Conservation (phyloP, 306 rosid genomes). For the Morella rubra region DNA sequence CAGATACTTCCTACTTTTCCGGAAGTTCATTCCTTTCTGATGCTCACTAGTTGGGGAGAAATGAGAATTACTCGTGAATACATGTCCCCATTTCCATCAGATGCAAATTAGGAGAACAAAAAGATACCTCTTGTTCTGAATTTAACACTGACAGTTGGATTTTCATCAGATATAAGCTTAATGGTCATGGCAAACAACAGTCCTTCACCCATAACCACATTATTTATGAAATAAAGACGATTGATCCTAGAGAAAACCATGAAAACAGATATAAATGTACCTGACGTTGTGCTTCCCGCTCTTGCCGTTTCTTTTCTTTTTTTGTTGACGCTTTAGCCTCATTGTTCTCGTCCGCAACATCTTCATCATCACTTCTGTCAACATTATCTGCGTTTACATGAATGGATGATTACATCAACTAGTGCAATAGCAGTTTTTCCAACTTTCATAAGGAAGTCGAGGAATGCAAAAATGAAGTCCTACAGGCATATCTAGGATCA, state of each 20-base stretch:
- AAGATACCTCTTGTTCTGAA: not conserved
- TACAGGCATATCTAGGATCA: not conserved
- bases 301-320: constrained; percentile 83
- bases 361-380: constrained; percentile 80
- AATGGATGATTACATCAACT: constrained; percentile 8
- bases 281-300: constrained; percentile 88
- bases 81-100: not conserved
- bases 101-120: not conserved
- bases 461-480: not conserved
- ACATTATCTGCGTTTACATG: constrained; percentile 46
- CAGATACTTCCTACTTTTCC: not conserved
- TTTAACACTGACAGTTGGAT: not conserved
- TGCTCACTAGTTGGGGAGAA: constrained; percentile 9
- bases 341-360: constrained; percentile 43
- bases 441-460: constrained; percentile 5
- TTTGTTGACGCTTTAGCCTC: constrained; percentile 65
- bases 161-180: not conserved
- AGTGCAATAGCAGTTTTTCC: constrained; percentile 19
- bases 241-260: not conserved
- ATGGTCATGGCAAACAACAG: not conserved
- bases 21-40: constrained; percentile 16
- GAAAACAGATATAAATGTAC: constrained; percentile 26
- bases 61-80: constrained; percentile 12
- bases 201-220: not conserved
- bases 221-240: not conserved